Evolutionary conservation across 1,139 yeast species (phyloP).

Genomic region (Candida tunisiensis): DNA sequence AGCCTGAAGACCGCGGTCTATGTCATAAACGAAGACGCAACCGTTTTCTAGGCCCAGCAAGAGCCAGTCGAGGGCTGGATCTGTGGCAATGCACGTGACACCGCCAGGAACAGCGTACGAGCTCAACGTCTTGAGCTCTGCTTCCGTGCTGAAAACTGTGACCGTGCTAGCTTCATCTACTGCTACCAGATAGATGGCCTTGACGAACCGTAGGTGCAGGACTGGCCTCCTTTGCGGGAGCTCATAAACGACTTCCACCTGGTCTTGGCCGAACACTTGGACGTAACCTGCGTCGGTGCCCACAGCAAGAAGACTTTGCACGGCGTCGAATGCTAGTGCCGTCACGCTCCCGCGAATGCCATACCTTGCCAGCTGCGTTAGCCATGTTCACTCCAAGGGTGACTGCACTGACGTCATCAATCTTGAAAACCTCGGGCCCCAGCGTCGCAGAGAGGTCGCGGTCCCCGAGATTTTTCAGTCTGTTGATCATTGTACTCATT

Average conservation of each 20-base stretch:
- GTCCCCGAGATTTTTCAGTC: slow-evolving; percentile 10
- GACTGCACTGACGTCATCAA: slow-evolving; percentile 11
- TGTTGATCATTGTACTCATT: neutral
- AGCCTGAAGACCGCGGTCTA: slow-evolving; percentile 57
- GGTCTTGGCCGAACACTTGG: slow-evolving; percentile 70
- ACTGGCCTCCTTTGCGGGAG: slow-evolving; percentile 30
- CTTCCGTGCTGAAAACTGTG: slow-evolving; percentile 51
- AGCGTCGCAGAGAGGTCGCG: slow-evolving; percentile 18
- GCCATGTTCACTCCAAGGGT: neutral
- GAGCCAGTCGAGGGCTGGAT: slow-evolving; percentile 82
- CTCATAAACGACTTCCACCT: slow-evolving; percentile 54
- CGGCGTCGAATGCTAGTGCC: slow-evolving; percentile 69
- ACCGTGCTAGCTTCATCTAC: slow-evolving; percentile 38
- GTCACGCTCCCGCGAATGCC: slow-evolving; percentile 44
- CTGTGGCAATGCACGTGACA: slow-evolving; percentile 53
- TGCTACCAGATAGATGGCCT: slow-evolving; percentile 67
- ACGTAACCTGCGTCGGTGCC: slow-evolving; percentile 58
- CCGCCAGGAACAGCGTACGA: slow-evolving; percentile 36
- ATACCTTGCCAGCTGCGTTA: slow-evolving; percentile 25
- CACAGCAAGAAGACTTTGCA: slow-evolving; percentile 71
- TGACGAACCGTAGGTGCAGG: slow-evolving; percentile 43
- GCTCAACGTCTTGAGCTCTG: slow-evolving; percentile 32
- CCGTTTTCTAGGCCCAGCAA: slow-evolving; percentile 74
- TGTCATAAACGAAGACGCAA: slow-evolving; percentile 54
- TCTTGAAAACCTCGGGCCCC: slow-evolving; percentile 18